Percentiles rank a stretch among this genome's conserved stretches.
Evolutionary conservation across 768 basidiomycete species (phyloP).

Genomic region (Cytidiella melzeri): DNA sequence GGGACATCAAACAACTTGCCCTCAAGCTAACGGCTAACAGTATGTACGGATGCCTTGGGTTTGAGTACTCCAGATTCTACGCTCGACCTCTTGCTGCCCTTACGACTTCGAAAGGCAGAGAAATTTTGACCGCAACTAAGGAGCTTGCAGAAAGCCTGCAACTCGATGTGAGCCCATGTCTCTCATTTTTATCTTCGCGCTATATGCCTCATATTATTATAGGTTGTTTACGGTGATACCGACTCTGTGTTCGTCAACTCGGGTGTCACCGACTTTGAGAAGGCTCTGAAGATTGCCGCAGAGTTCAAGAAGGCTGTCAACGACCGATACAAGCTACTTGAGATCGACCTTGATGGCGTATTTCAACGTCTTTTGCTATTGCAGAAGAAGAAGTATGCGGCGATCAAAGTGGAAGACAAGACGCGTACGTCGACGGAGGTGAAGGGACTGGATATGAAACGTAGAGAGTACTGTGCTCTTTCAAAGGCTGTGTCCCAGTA

Average conservation of each 20-base stretch:
- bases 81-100: conserved; percentile 95
- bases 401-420: conserved; percentile 88
- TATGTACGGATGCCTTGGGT: conserved; percentile 99
- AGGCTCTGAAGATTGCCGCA: conserved; percentile 86
- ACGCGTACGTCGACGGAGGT: conserved; percentile 75
- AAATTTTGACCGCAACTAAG: conserved; percentile 89
- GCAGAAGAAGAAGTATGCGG: conserved; percentile 99
- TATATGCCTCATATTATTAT: conserved; percentile 1
- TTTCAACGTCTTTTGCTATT: conserved; percentile 89
- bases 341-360: conserved; percentile 93
- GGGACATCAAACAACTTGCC: conserved; percentile 95
- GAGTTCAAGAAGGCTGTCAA: conserved; percentile 96
- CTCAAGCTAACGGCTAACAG: conserved; percentile 97
- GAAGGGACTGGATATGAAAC: conserved; percentile 99
- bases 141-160: conserved; percentile 88
- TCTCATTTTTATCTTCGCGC: not conserved
- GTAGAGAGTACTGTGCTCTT: conserved; percentile 87
- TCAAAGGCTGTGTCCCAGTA: conserved; percentile 93
- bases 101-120: conserved; percentile 96
- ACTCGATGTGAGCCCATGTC: conserved; percentile 65
- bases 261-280: conserved; percentile 79
- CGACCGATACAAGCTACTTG: conserved; percentile 89
- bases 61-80: conserved; percentile 94
- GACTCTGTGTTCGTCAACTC: conserved; percentile 99
- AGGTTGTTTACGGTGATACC: conserved; percentile 99